Base-by-base conservation (phyloP, 352 stramenopile genomes). In the Phytophthora citricola region DNA sequence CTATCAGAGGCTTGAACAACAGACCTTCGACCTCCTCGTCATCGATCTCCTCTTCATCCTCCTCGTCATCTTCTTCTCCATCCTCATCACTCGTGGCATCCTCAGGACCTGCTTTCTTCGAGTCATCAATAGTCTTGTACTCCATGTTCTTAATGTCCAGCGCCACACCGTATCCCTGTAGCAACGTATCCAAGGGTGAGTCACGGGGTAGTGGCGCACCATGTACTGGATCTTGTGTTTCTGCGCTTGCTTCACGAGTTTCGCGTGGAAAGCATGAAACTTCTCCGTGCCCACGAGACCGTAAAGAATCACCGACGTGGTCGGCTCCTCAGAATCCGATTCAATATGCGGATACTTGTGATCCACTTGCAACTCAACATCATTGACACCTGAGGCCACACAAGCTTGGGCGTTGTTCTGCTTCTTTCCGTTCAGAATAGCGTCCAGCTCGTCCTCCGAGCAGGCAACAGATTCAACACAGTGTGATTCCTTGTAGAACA, bases 61-160 rank as follows among this genome's bases (percentile, higher is more conserved):
- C 69, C 5, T 80, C 66, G 1, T 73, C 48, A 0, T 80, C 78
- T 2, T 81, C 65, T 0, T 85, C 72, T 12, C 73, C 69, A 4
- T 80, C 69, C 3, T 60, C 50, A 14, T 39, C 80, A 55, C 44
- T 59, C 43, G 69, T 58, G 24, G 71, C 60, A 43, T 80, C 68
- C 20, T 86, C 77, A 4, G 79, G 71, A 5, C n/a, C 48, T 14
- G 63, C 58, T 41, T 85, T 87, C 62, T 90, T 91, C 12, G 82
- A 92, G 67, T 98, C 93, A 63, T 98, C 94, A 57, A 98, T 94
- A 7, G 94, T 98, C 68, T 97, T 97, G 75, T 98, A 98, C 73
- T 98, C 95, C 89, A 98, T 98, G 71, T 98, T 98, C 73, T 98
- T 98, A 56, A 98, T 97, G 56, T 98, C 92, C 29, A 98, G 71